Conservation (phyloP, 768 basidiomycete species). For the Clitopilus hobsonii region DNA sequence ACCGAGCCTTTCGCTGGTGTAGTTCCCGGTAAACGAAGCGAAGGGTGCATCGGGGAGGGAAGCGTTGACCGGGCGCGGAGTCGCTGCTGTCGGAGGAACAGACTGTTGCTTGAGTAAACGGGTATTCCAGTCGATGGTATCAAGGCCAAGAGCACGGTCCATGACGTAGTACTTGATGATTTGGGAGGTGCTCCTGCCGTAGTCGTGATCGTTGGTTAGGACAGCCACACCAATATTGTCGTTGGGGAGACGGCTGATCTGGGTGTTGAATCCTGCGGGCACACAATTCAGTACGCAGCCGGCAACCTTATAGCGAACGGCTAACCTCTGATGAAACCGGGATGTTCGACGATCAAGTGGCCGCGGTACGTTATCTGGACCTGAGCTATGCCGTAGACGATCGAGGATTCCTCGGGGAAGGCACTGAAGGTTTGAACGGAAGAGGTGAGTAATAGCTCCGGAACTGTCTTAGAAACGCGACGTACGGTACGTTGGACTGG, state of each 20-base stretch:
- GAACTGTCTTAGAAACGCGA: not conserved
- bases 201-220: slow-evolving; percentile 19
- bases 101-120: not conserved
- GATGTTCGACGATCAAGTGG: slow-evolving; percentile 12
- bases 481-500: slow-evolving; percentile 17
- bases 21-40: slow-evolving; percentile 10
- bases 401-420: slow-evolving; percentile 19
- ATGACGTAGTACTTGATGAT: slow-evolving; percentile 19
- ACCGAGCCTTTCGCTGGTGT: slow-evolving; percentile 11
- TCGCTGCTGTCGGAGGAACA: not conserved
- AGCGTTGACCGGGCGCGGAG: slow-evolving; percentile 12
- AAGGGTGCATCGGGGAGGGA: slow-evolving; percentile 10
- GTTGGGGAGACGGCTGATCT: slow-evolving; percentile 11
- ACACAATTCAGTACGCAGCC: not conserved
- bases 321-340: slow-evolving; percentile 10
- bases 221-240: slow-evolving; percentile 21
- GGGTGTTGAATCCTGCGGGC: slow-evolving; percentile 10
- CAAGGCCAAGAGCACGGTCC: slow-evolving; percentile 17
- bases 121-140: slow-evolving; percentile 19
- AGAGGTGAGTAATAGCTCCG: not conserved
- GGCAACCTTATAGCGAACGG: not conserved
- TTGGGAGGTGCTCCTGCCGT: slow-evolving; percentile 13
- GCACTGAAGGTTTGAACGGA: slow-evolving; percentile 2
- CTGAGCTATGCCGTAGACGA: slow-evolving; percentile 21
- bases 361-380: slow-evolving; percentile 18